Percentiles rank a stretch among this genome's conserved stretches.
Conservation (phyloP, 1,139 yeast genomes). For the Zygoascus meyerae region DNA sequence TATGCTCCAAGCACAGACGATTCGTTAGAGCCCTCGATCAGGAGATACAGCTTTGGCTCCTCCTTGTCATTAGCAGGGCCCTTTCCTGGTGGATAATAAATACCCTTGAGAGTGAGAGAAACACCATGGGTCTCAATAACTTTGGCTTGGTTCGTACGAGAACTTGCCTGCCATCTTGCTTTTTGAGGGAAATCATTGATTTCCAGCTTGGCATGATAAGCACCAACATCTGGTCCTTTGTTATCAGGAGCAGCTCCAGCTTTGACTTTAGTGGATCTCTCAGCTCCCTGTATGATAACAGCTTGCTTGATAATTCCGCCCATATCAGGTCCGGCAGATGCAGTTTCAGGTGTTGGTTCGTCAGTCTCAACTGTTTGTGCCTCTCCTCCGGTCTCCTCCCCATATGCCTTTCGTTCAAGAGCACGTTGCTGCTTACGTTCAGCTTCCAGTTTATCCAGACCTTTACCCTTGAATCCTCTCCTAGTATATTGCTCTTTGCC, state of each 20-base stretch:
- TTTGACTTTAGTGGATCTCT: constrained; percentile 14
- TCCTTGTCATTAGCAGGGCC: constrained; percentile 44
- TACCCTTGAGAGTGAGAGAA: constrained; percentile 80
- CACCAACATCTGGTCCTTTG: constrained; percentile 54
- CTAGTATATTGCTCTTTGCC: constrained; percentile 54
- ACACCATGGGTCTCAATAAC: constrained; percentile 70
- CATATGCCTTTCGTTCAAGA: constrained; percentile 43
- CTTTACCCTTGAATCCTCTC: constrained; percentile 87
- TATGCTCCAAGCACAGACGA: constrained; percentile 62
- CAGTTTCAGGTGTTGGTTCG: constrained; percentile 18
- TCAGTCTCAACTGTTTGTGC: constrained; percentile 24
- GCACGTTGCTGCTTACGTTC: constrained; percentile 54
- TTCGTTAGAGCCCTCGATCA: constrained; percentile 73
- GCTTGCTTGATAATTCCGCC: constrained; percentile 9
- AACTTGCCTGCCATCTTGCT: constrained; percentile 78
- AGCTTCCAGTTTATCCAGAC: constrained; percentile 73
- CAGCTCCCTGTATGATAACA: constrained; percentile 15
- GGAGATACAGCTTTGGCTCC: constrained; percentile 70
- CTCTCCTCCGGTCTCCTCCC: constrained; percentile 33
- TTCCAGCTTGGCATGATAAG: constrained; percentile 64
- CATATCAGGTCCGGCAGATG: constrained; percentile 8
- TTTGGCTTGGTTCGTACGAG: constrained; percentile 56
- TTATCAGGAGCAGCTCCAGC: constrained; percentile 60
- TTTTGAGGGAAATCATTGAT: constrained; percentile 84
- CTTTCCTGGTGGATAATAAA: constrained; percentile 55